Evolutionary conservation across 495 filamentous ascomycete genomes (phyloP), one percentile per base, ranked within the genome.

Genomic region (Podospora conica): DNA sequence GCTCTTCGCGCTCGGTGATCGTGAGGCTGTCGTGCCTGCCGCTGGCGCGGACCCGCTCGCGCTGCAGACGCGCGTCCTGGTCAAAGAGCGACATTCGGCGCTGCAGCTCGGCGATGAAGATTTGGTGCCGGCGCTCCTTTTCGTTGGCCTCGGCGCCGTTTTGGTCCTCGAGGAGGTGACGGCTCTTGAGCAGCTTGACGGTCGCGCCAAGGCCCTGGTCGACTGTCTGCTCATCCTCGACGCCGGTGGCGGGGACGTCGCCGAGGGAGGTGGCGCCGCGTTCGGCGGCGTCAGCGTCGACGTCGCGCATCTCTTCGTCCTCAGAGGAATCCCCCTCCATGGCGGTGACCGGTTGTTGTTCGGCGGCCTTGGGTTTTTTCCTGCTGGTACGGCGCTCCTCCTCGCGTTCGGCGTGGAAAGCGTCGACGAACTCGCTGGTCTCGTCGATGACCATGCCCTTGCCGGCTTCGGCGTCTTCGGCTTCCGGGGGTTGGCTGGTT

Each of bases 381-480:
- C n/a, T 48, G 69, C 66, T 77, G 65, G 77, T 73, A 73, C 80
- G 82, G 29, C 81, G 84, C 68, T 91, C 88, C n/a, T 87, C 86
- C 60, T 89, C 87, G 81, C 86, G n/a, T 21, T 75, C 66, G 83
- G 85, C 68, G 69, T 89, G 86, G 61, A 98, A 76, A 68, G 92
- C 91, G 21, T 92, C 88, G 25, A 98, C 91, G 73, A 98, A 98
- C 67, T 96, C 93, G 3, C 92, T 90, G 15, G 94, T 97, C 73
- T 98, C 94, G 68, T 97, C 93, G 64, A 98, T 92, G 15, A 98
- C 83, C 11, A 97, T 81, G 28, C 93, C 93, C 18, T 84, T 85
- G 25, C 86, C 87, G 66, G 88, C 82, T 24, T 77, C 80, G 1
- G 77, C 81, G 11, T 81, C 79, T 1, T 79, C 79, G 6, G 68